Percentiles rank a stretch among this genome's conserved stretches.
Conservation (phyloP, 805 yeast genomes). For the Tetrapisispora namnaoensis region DNA sequence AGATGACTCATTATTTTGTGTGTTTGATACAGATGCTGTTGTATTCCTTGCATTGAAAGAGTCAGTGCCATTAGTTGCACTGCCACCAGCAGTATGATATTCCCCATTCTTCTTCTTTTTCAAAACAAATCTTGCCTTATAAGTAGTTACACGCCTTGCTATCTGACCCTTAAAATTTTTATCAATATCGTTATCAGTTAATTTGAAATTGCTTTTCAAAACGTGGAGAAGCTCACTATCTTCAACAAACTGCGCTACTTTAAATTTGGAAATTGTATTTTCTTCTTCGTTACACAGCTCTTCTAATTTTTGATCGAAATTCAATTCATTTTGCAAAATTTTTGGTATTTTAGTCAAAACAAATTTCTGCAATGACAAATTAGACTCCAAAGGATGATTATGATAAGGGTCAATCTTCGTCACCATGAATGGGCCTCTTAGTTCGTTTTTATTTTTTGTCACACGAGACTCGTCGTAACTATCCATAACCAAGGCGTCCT, state of each 20-base stretch:
- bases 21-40: not conserved
- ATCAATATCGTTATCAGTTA: constrained; percentile 24
- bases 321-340: constrained; percentile 27
- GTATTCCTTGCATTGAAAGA: not conserved
- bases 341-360: constrained; percentile 28
- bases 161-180: constrained; percentile 24
- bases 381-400: constrained; percentile 27
- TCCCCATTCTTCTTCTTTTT: constrained; percentile 28
- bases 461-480: not conserved
- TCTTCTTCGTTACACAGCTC: constrained; percentile 25
- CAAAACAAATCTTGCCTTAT: constrained; percentile 28
- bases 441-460: not conserved
- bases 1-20: not conserved
- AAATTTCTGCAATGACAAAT: constrained; percentile 23
- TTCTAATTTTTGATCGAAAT: constrained; percentile 26
- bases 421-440: constrained; percentile 26
- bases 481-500: not conserved
- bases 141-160: constrained; percentile 29
- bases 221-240: constrained; percentile 27
- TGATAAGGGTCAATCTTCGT: constrained; percentile 30
- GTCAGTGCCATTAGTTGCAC: not conserved
- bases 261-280: constrained; percentile 24
- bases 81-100: constrained; percentile 9
- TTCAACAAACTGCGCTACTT: constrained; percentile 27
- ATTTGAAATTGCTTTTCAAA: constrained; percentile 23